A percentile compares a stretch with the other conserved stretches of the same genome.
These are phyloP conservation scores for Hamamelis virginiana DNA, from an alignment of 164 flowering plant species.

Conservation along the genomic window DNA sequence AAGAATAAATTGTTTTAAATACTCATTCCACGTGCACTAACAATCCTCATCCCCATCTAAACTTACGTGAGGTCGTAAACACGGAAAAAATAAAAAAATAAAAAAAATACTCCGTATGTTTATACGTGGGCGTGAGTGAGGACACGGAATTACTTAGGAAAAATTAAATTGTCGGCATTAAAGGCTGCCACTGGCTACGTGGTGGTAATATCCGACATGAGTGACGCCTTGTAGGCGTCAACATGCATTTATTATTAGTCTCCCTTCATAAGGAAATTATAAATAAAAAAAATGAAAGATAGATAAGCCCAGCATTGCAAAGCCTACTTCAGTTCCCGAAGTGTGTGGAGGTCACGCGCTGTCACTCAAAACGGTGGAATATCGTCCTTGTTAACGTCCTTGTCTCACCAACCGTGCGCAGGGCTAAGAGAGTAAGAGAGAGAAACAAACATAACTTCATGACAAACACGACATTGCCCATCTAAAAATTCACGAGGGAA, in stretches of 20 bases:
- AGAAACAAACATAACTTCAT: no score
- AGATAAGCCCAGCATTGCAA: no score
- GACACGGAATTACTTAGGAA: conserved; percentile 22
- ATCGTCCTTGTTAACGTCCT: neutral
- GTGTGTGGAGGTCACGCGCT: neutral
- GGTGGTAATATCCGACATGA: conserved; percentile 21
- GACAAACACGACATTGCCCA: no score
- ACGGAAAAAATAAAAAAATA: no score
- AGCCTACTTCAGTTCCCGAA: no score
- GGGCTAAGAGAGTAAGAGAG: no score
- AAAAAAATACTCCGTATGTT: no score
- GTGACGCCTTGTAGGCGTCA: conserved; percentile 30
- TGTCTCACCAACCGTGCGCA: neutral
- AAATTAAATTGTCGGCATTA: conserved; percentile 22
- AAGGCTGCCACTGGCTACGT: conserved; percentile 20
- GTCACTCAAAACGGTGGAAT: neutral
- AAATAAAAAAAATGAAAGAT: neutral
- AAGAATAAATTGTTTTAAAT: no score
- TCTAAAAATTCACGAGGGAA: no score
- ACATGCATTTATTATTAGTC: conserved; percentile 8
- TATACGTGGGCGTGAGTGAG: neutral
- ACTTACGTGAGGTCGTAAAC: no score
- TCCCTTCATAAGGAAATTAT: neutral
- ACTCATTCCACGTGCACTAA: no score
- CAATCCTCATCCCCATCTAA: no score